phyloP scores from a whole-genome alignment of 305 asterid genomes.

The Ilex paraguariensis region DNA sequence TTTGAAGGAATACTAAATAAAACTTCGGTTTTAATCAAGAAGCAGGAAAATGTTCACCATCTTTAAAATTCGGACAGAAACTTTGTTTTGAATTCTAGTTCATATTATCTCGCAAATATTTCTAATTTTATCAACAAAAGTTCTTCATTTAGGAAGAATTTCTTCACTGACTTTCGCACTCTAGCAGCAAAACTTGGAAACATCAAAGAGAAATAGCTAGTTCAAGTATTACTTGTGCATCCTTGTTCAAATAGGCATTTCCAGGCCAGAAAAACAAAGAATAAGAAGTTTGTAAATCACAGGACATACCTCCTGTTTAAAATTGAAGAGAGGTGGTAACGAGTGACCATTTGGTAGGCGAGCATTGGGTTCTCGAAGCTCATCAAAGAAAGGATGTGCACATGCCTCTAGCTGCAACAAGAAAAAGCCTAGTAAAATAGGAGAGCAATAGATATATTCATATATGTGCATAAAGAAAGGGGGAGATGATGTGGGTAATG shows the following conservation, averaged over 20 bases:
- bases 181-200: too few relatives aligned
- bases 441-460: neutral
- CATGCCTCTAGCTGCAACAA: conserved; percentile 88
- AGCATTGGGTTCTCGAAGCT: conserved; percentile 84
- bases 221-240: too few relatives aligned
- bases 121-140: too few relatives aligned
- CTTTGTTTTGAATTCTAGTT: too few relatives aligned
- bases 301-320: conserved; percentile 73
- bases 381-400: conserved; percentile 94
- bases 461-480: neutral
- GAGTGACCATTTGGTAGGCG: conserved; percentile 87
- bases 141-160: too few relatives aligned
- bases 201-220: too few relatives aligned
- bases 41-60: too few relatives aligned
- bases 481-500: neutral
- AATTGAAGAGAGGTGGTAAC: conserved; percentile 80
- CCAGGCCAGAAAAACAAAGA: neutral
- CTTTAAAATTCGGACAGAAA: too few relatives aligned
- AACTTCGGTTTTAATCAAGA: too few relatives aligned
- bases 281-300: neutral
- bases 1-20: too few relatives aligned
- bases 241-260: neutral
- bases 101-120: too few relatives aligned
- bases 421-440: conserved; percentile 12
- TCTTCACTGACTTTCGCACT: too few relatives aligned